Percentiles rank a stretch among this genome's conserved stretches.
phyloP scores from a whole-genome alignment of 1,139 yeast species.

The Candida neerlandica region DNA sequence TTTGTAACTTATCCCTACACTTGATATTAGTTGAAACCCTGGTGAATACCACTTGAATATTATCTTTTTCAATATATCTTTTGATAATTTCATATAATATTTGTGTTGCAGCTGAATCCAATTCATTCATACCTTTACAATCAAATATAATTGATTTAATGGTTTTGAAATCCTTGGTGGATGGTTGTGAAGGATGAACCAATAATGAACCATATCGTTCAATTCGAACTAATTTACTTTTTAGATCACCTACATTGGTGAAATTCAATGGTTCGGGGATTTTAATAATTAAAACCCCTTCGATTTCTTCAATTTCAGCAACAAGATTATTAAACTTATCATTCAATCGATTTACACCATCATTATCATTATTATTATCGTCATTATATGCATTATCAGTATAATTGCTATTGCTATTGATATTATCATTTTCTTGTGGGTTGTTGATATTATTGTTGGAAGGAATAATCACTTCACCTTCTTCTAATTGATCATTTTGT shows the following conservation, averaged over 20 bases:
- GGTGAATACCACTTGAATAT: constrained; percentile 28
- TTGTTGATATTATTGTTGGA: too few species aligned
- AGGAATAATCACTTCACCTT: neutral
- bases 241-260: constrained; percentile 84
- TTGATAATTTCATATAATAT: constrained; percentile 29
- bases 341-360: neutral
- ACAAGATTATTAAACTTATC: constrained; percentile 22
- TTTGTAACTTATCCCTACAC: constrained; percentile 24
- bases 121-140: constrained; percentile 35
- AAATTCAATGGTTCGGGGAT: constrained; percentile 93
- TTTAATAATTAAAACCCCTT: constrained; percentile 81
- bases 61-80: constrained; percentile 23
- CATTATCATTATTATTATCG: neutral
- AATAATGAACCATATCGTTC: constrained; percentile 83
- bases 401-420: neutral
- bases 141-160: constrained; percentile 32
- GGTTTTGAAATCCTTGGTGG: constrained; percentile 23
- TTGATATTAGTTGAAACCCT: constrained; percentile 26
- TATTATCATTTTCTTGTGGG: neutral
- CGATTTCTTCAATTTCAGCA: constrained; percentile 55
- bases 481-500: constrained; percentile 8
- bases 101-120: constrained; percentile 39
- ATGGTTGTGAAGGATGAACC: constrained; percentile 66
- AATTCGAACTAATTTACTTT: constrained; percentile 69
- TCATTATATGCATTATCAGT: neutral